Conservation (phyloP, 208 protist genomes). For the Trypanosoma avium region DNA sequence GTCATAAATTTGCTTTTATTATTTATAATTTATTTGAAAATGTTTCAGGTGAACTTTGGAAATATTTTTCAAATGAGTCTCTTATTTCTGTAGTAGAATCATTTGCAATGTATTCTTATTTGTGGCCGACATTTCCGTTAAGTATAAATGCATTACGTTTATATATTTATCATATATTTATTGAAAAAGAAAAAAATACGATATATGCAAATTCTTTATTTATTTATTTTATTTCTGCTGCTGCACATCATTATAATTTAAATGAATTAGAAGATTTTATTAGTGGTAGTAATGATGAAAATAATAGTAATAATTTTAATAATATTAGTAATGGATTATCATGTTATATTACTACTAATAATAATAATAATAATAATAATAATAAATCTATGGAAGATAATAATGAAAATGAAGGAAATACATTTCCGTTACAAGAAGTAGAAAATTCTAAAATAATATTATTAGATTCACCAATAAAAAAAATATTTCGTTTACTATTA, state of each 20-base stretch:
- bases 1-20: slow-evolving; percentile 17
- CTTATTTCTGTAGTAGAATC: slow-evolving; percentile 32
- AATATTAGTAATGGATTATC: no score
- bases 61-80: slow-evolving; percentile 28
- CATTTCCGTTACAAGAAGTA: neutral
- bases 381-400: no score
- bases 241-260: slow-evolving; percentile 15
- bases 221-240: slow-evolving; percentile 22
- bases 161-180: neutral
- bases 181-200: neutral
- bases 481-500: slow-evolving; percentile 17
- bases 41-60: slow-evolving; percentile 34
- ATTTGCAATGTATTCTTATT: slow-evolving; percentile 26
- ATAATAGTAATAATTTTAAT: no score
- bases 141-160: slow-evolving; percentile 1
- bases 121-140: slow-evolving; percentile 27
- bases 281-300: no score
- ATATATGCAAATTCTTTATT: slow-evolving; percentile 17
- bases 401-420: neutral
- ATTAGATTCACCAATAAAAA: slow-evolving; percentile 9
- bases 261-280: slow-evolving; percentile 8
- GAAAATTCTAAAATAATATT: no score
- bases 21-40: slow-evolving; percentile 20
- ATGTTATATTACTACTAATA: neutral
- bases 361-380: no score